Base-by-base conservation (phyloP, 352 stramenopile genomes). In the Aphanomyces astaci region DNA sequence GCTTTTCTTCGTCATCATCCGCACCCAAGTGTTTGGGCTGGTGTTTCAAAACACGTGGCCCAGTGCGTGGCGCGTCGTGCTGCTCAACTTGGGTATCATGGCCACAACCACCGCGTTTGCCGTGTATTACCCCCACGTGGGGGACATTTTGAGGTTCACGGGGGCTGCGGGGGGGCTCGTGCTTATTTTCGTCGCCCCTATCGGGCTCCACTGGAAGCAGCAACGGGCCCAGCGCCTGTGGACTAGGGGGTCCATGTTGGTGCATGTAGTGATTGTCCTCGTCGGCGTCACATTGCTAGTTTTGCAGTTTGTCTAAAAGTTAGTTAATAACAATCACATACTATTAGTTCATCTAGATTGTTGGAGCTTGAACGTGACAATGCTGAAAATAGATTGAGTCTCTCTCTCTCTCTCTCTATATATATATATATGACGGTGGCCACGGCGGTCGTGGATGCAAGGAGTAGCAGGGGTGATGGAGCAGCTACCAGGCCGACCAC, bases 1-100 rank as follows among this genome's bases (percentile, higher is more conserved):
- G 17, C 28, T 72, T 9, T 36, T 72, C 27, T 33, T 72, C 4
- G 27, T 70, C 33, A 68, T 72, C 22, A 55, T 72, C 15, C 55
- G 66, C 24, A 72, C 55, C 10, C 55, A 68, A 40, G 13, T 70
- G 19, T 70, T 68, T 30, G 56, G 57, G 15, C 52, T 64, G 30
- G 17, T 72, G 4, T 62, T 64, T 10, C 49, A 62, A 13, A 64
- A 52, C 24, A 5, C 55, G 22, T 70, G 39, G 31, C 66, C 66
- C 0, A 36, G 56, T 36, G 17, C 5, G 11, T 45, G 10, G 48
- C 28, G 52, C 31, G 66, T 72, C 39, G 19, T 59, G 36, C 25
- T 36, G 10, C 51, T 70, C 32, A 64, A 63, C 25, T 28, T 64
- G 7, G 22, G 19, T 17, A 54, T 72, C 39, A 64, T 72, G 59